These are phyloP conservation scores for Nectriaceae sp. DNA, from an alignment of 2,329 filamentous ascomycete genomes.

Conservation along the genomic window DNA sequence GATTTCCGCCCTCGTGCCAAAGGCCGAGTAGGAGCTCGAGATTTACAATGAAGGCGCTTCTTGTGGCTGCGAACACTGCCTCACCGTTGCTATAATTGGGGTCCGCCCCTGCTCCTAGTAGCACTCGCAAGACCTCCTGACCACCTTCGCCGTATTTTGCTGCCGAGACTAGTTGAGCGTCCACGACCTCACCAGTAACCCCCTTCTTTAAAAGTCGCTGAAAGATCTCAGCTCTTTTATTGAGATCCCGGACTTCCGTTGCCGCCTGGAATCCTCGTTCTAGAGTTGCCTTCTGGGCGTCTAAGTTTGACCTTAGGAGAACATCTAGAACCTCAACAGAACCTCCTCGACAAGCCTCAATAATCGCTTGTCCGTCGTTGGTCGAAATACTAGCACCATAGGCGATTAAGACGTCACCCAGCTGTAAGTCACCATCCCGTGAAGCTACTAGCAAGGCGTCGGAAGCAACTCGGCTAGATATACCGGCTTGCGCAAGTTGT, in stretches of 20 bases:
- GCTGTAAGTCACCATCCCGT: slow-evolving; percentile 52
- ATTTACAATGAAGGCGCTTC: slow-evolving; percentile 51
- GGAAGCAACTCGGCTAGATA: slow-evolving; percentile 47
- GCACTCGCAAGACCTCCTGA: slow-evolving; percentile 48
- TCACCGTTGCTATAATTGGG: slow-evolving; percentile 58
- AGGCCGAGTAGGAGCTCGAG: slow-evolving; percentile 55
- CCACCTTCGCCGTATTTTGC: slow-evolving; percentile 53
- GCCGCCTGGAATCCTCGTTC: slow-evolving; percentile 57
- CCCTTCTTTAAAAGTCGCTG: slow-evolving; percentile 52
- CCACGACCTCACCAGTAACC: slow-evolving; percentile 51
- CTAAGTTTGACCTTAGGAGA: slow-evolving; percentile 45
- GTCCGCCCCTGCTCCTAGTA: slow-evolving; percentile 55
- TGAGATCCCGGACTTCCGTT: slow-evolving; percentile 52
- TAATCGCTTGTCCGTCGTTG: slow-evolving; percentile 53
- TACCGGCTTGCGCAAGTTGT: slow-evolving; percentile 47
- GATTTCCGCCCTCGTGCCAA: slow-evolving; percentile 39
- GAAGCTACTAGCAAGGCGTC: slow-evolving; percentile 53
- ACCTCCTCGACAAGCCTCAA: slow-evolving; percentile 56
- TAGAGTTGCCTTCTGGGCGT: slow-evolving; percentile 44
- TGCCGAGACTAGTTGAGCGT: slow-evolving; percentile 55
- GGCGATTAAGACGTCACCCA: slow-evolving; percentile 52
- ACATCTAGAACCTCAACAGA: slow-evolving; percentile 51
- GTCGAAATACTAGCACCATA: slow-evolving; percentile 54
- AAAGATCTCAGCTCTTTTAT: slow-evolving; percentile 51
- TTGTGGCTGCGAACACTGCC: slow-evolving; percentile 55